Evolutionary conservation across 441 rosid species (phyloP).

Genomic region (Theobroma grandiflorum): DNA sequence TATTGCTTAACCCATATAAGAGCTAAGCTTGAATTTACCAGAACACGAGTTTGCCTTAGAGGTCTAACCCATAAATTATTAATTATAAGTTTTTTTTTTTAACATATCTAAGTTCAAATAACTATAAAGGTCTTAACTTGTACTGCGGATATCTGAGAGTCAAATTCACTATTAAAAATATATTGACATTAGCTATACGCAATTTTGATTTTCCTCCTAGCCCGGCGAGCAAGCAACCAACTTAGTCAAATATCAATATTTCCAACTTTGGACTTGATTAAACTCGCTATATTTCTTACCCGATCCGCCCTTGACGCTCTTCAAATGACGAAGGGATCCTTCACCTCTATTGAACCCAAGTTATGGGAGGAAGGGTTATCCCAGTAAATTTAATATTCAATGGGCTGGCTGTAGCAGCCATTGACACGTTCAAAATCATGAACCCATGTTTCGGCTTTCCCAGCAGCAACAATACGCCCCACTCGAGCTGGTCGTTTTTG

Average conservation of each 20-base stretch:
- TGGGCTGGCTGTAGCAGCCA: not conserved
- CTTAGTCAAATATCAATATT: constrained; percentile 35
- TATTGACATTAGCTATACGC: no score
- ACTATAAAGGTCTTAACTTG: no score
- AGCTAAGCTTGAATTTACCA: no score
- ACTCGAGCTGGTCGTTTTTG: not conserved
- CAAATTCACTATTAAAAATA: not conserved
- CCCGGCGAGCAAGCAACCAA: not conserved
- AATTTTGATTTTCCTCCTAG: not conserved
- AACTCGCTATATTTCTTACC: not conserved
- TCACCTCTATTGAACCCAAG: not conserved
- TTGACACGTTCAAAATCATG: constrained; percentile 23
- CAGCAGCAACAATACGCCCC: constrained; percentile 15
- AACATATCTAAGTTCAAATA: no score
- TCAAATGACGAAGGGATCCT: constrained; percentile 10
- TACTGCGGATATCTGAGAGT: not conserved
- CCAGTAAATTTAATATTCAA: not conserved
- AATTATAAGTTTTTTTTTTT: no score
- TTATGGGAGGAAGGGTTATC: not conserved
- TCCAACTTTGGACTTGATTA: constrained; percentile 18
- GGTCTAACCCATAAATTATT: no score
- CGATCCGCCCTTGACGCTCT: not conserved
- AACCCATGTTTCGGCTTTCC: constrained; percentile 11
- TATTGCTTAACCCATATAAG: no score
- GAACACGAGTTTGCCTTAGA: no score